phyloP scores from a whole-genome alignment of 2,329 filamentous ascomycete genomes.

The Stachybotrys elegans region DNA sequence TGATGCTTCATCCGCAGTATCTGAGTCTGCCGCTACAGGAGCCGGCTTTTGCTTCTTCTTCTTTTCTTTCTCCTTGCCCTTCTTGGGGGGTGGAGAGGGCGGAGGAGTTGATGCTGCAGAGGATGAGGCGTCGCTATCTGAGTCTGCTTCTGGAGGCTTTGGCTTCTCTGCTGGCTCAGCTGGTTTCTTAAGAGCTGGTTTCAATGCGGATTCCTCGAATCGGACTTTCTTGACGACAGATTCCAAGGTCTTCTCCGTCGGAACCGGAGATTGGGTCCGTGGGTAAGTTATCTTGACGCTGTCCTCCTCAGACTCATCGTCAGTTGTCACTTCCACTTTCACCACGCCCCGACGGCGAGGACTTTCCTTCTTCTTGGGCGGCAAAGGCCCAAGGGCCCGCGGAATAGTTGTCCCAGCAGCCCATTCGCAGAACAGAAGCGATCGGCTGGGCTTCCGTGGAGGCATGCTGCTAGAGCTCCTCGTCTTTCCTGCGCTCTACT shows the following conservation, averaged over 20 bases:
- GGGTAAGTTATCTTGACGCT: slow-evolving; percentile 44
- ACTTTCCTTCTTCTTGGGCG: slow-evolving; percentile 13
- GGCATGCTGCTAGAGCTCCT: slow-evolving; percentile 9
- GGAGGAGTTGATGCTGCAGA: slow-evolving; percentile 12
- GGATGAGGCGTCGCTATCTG: slow-evolving; percentile 13
- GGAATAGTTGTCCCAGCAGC: slow-evolving; percentile 31
- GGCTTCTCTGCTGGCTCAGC: no score
- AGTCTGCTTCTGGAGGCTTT: slow-evolving; percentile 18
- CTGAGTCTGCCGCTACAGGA: not conserved
- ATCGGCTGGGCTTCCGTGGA: slow-evolving; percentile 12
- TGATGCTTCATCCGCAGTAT: not conserved
- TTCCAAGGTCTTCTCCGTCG: slow-evolving; percentile 5
- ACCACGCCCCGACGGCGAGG: slow-evolving; percentile 25
- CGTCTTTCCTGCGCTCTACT: no score
- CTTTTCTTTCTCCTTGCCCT: slow-evolving; percentile 11
- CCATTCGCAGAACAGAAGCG: slow-evolving; percentile 34
- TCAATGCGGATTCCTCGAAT: slow-evolving; percentile 29
- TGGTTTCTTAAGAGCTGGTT: slow-evolving; percentile 32
- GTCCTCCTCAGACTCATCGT: slow-evolving; percentile 47
- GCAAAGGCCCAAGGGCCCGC: slow-evolving; percentile 19
- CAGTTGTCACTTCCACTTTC: slow-evolving; percentile 39
- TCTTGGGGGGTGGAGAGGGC: slow-evolving; percentile 1
- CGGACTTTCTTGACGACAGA: slow-evolving; percentile 36
- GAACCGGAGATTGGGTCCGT: slow-evolving; percentile 22
- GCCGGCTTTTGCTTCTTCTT: slow-evolving; percentile 13